Evolutionary conservation across 2,329 filamentous ascomycete genomes (phyloP).

Genomic region (Camptophora hylomeconis): DNA sequence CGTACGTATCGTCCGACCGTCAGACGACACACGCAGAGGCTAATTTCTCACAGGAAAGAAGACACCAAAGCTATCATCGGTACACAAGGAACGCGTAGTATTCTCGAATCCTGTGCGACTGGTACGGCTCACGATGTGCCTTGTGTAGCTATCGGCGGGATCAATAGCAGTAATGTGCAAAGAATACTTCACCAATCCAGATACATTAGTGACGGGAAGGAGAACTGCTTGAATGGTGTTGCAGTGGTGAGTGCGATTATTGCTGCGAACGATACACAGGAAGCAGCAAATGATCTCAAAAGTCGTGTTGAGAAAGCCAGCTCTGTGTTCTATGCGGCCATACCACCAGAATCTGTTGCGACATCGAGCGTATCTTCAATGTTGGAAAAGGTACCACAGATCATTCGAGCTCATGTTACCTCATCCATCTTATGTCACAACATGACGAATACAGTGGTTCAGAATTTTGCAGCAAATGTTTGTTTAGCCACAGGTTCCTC

Average conservation of each 20-base stretch:
- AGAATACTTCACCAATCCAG: slow-evolving; percentile 60
- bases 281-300: slow-evolving; percentile 47
- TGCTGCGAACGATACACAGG: slow-evolving; percentile 52
- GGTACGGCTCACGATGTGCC: slow-evolving; percentile 31
- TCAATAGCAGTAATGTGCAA: slow-evolving; percentile 64
- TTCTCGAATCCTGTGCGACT: slow-evolving; percentile 48
- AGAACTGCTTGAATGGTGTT: slow-evolving; percentile 53
- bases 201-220: slow-evolving; percentile 3
- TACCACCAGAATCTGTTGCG: slow-evolving; percentile 19
- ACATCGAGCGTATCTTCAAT: slow-evolving; percentile 16
- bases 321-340: slow-evolving; percentile 18
- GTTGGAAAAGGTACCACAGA: slow-evolving; percentile 25
- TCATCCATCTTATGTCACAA: slow-evolving; percentile 73
- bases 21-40: not conserved
- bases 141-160: slow-evolving; percentile 77
- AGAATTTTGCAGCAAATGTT: slow-evolving; percentile 89
- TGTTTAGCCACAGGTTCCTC: slow-evolving; percentile 68
- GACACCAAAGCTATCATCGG: slow-evolving; percentile 76
- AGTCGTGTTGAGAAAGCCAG: slow-evolving; percentile 37
- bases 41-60: slow-evolving; percentile 44
- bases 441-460: slow-evolving; percentile 94
- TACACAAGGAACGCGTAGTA: slow-evolving; percentile 53
- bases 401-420: slow-evolving; percentile 49
- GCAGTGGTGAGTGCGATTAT: slow-evolving; percentile 86
- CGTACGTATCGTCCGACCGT: slow-evolving; percentile 36